Evolutionary conservation across 2,329 filamentous ascomycete species (phyloP), one percentile per base, ranked within the genome.

Genomic region (Pleurostoma richardsiae): DNA sequence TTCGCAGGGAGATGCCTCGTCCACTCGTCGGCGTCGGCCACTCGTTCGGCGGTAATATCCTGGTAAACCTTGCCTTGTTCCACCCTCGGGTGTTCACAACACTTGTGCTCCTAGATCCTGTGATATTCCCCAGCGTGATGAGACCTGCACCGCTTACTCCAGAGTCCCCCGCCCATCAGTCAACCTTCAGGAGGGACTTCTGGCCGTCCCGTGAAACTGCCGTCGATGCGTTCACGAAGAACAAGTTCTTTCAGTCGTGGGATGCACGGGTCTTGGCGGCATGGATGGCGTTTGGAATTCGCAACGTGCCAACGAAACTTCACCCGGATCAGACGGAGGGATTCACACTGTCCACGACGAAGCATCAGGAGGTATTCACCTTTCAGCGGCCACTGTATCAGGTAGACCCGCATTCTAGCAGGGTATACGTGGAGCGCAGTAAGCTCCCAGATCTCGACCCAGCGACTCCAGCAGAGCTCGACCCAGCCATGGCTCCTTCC

Each of bases 11-110:
- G 51, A 90, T 94, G 78, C 86, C 88, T 10, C 85, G 86, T 1
- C 92, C 92, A 2, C 73, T 96, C 26, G 68, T 96, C 52, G 91
- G 88, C 47, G 67, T 97, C 29, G 92, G 90, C 11, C 92, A 97
- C 68, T 95, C 89, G 56, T 91, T 95, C 73, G 92, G 92, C 55
- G 90, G 79, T 53, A 81, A 80, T 60, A 80, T 87, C 49, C 74
- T 96, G 45, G 74, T 79, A 45, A 83, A 89, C 55, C 73, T 92
- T 10, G 73, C 88, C 4, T 71, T 92, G 8, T 76, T 90, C 54
- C 86, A 96, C 65, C 90, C 92, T 2, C 85, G 90, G 5, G 80
- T 96, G 26, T 76, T 96, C 53, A 79, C 83, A 51, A 79, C 81
- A 6, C 67, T 96, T 5, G 72, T 95, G 40, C 77, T 95, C 30